Evolutionary conservation across 108 stramenopile genomes (phyloP).

Genomic region (Seminavis robusta): DNA sequence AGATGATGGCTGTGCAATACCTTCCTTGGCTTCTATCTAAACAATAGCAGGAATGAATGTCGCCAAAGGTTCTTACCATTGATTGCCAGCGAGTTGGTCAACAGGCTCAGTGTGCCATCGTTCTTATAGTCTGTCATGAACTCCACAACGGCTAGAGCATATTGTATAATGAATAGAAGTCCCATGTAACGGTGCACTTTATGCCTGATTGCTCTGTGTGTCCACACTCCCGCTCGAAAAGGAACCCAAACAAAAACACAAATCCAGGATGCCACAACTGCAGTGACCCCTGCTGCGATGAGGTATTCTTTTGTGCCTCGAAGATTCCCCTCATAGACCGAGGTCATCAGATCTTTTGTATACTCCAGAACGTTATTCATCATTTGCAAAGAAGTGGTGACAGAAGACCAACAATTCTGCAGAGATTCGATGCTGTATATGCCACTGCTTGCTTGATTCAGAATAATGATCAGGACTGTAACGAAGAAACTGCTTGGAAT

Average conservation of each 20-base stretch:
- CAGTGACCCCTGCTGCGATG: too few relatives aligned
- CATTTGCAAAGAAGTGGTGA: neutral
- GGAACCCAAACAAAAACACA: conserved; percentile 30
- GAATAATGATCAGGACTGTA: neutral
- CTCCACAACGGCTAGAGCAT: conserved; percentile 22
- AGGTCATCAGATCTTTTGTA: too few relatives aligned
- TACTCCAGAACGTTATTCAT: neutral
- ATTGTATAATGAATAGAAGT: conserved; percentile 24
- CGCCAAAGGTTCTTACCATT: conserved; percentile 34
- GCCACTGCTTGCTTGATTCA: neutral
- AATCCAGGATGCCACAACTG: too few relatives aligned
- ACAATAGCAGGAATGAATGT: too few relatives aligned
- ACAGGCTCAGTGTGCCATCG: conserved; percentile 13
- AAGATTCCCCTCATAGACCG: too few relatives aligned
- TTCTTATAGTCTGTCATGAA: conserved; percentile 19
- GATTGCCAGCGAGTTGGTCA: conserved; percentile 24
- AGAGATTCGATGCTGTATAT: conserved; percentile 4
- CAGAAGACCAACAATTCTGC: conserved; percentile 3
- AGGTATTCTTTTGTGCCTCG: too few relatives aligned
- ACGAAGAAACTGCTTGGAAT: conserved; percentile 12
- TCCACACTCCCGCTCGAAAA: conserved; percentile 32
- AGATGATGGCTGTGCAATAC: too few relatives aligned
- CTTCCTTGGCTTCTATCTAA: too few relatives aligned
- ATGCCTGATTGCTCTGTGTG: conserved; percentile 17
- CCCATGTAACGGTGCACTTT: conserved; percentile 36